Base-by-base conservation (phyloP, 495 filamentous ascomycete genomes). In the Penicillium arizonense region DNA sequence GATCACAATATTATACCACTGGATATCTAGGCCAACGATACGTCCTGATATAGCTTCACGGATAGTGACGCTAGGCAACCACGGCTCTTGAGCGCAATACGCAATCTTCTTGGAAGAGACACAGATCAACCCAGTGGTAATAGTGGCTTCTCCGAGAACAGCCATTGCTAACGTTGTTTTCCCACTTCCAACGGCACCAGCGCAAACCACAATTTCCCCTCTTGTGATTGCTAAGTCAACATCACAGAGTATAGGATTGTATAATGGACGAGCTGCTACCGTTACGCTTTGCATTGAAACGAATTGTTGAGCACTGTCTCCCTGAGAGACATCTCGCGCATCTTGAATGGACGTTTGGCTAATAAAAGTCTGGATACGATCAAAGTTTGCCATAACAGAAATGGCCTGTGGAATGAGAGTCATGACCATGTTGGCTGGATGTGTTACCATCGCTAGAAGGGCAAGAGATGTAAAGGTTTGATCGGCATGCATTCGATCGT, bases 401-500 rank as follows among this genome's bases (percentile, higher is more conserved):
- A 82, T 56, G 1, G 30, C 48, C 1, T 74, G 72, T 11, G 41
- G 41, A 7, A 43, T 16, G 26, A 82, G 53, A 13, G 59, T 61
- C 57, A 76, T 73, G 53, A 84, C 73, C 35, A 83, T 56, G 3
- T 52, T 62, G 1, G 64, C 61, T 5, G 81, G 81, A 10, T 62
- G 57, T 9, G 76, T 62, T 16, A 84, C 65, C 6, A 84, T 65
- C 3, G 72, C 60, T 30, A 82, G 72, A 2, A 82, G 72, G 12
- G 79, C 76, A 13, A 82, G 57, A 5, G 80, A 71, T 0, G 80
- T 82, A 57, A 82, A 82, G 4, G 74, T 65, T 36, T 64, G 70
- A 9, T 70, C 63, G 9, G 74, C 73, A 34, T 73, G 67, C 6
- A 80, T 57, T 26, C 6, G 3, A 26, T 26, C 6, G 24, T 6